A percentile compares a stretch with the other conserved stretches of the same genome.
phyloP scores from a whole-genome alignment of 306 rosid genomes.

The Malus asiatica region DNA sequence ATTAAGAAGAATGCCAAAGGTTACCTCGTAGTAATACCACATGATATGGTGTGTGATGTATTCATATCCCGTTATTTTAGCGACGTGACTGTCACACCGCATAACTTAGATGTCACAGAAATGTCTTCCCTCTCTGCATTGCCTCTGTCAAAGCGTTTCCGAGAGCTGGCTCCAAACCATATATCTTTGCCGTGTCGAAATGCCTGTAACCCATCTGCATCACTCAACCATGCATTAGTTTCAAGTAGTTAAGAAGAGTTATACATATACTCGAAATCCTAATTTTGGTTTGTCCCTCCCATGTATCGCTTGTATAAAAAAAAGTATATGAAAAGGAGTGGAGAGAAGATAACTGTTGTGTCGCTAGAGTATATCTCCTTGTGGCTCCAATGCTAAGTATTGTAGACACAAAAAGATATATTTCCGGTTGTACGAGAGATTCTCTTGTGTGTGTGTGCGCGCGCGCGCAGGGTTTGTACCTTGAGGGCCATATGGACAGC shows the following conservation, averaged over 20 bases:
- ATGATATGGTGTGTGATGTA: background rate
- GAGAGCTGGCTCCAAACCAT: constrained; percentile 75
- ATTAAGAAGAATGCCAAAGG: too few relatives aligned
- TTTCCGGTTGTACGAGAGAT: accelerated
- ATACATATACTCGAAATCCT: too few relatives aligned
- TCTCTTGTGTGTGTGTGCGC: background rate
- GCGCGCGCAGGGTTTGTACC: constrained; percentile 25
- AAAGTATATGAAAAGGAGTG: too few relatives aligned
- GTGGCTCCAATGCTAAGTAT: too few relatives aligned
- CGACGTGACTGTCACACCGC: background rate
- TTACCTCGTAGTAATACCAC: too few relatives aligned
- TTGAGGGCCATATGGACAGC: constrained; percentile 72
- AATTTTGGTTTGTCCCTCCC: too few relatives aligned
- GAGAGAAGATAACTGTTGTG: too few relatives aligned
- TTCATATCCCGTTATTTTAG: background rate
- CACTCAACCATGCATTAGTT: background rate
- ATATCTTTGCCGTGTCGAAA: constrained; percentile 84
- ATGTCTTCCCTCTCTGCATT: too few relatives aligned
- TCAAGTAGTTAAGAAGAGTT: background rate
- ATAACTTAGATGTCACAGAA: too few relatives aligned
- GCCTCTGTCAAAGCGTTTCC: constrained; percentile 35
- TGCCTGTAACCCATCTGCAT: constrained; percentile 82
- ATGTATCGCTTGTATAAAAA: too few relatives aligned
- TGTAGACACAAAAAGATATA: too few relatives aligned
- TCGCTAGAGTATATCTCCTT: too few relatives aligned